Base-by-base conservation (phyloP, 768 basidiomycete genomes). In the Mycena indigotica region DNA sequence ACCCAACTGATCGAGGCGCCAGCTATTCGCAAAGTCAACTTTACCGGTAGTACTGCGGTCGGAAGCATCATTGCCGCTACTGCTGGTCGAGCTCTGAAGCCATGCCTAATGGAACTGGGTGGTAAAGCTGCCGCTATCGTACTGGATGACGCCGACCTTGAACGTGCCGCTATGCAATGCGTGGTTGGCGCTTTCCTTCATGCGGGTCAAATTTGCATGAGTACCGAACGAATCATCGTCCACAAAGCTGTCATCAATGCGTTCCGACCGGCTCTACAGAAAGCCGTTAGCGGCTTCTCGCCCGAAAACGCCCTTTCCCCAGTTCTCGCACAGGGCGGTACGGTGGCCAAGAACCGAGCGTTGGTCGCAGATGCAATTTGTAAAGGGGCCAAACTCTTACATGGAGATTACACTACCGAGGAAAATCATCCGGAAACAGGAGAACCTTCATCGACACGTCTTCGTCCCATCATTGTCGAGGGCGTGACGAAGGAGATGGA, bases 171-270 rank as follows among this genome's bases (percentile, higher is more conserved):
- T 4, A 69, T 74, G 48, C 84, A 80, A 81, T 73, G 80, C 1
- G 72, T 78, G 2, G 73, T 77, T 65, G 83, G 84, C 40, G 76
- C 84, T 52, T 85, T 77, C 70, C 78, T 72, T 68, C 88, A 87
- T 66, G 80, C 84, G 39, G 87, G 89, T 23, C 87, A 90, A 72
- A 73, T 78, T 40, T 90, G 88, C 72, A 82, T 82, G 66, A 85
- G 85, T 24, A 84, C 88, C 21, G 85, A 86, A 44, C 80, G 88
- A 58, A 82, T 89, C 62, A 86, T 78, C 62, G 86, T 90, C 15
- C 86, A 88, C 63, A 78, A 77, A 58, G 67, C 67, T 13, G 78
- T 89, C 58, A 85, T 88, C 70, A 87, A 89, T 65, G 69, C 79
- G 58, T 89, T 89, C 76, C 62, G 62, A 48, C 67, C 86, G 55